Conservation (phyloP, 2,329 filamentous ascomycete genomes). For the Exophiala spinifera region DNA sequence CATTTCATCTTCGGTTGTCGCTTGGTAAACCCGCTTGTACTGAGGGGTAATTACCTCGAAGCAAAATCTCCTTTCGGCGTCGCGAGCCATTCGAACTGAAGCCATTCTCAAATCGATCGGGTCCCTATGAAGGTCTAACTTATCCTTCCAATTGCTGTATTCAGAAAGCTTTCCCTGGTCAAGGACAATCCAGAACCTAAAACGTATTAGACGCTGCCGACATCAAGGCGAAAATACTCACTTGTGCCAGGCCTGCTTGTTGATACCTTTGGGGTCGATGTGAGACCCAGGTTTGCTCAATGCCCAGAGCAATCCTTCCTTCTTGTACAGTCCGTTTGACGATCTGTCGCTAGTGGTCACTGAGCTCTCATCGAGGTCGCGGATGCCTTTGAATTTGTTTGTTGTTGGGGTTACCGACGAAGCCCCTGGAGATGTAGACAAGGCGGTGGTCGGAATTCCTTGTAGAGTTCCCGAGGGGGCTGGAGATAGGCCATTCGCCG, state of each 20-base stretch:
- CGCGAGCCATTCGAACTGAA: conserved; percentile 91
- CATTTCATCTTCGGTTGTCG: conserved; percentile 97
- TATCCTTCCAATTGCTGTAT: conserved; percentile 99
- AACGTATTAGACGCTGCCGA: conserved; percentile 29
- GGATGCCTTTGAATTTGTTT: conserved; percentile 80
- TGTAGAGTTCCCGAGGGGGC: conserved; percentile 32
- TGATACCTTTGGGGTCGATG: conserved; percentile 89
- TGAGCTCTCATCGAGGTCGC: conserved; percentile 85
- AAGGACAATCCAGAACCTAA: conserved; percentile 94
- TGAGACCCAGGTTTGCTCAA: conserved; percentile 89
- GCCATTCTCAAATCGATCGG: conserved; percentile 96
- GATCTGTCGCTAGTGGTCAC: conserved; percentile 48
- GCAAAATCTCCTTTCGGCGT: conserved; percentile 90
- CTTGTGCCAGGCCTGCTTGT: conserved; percentile 99
- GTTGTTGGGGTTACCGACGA: conserved; percentile 39
- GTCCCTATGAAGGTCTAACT: conserved; percentile 93
- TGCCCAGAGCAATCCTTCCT: conserved; percentile 93
- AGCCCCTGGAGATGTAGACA: conserved; percentile 40
- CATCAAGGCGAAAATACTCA: conserved; percentile 48
- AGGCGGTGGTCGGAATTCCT: conserved; percentile 28
- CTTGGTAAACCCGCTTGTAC: conserved; percentile 94
- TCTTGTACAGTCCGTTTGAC: conserved; percentile 65
- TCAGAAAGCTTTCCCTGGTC: conserved; percentile 96
- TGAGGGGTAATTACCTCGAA: conserved; percentile 98
- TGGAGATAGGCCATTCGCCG: conserved; percentile 35